phyloP scores from a whole-genome alignment of 306 rosid species.

The Lupinus albus region DNA sequence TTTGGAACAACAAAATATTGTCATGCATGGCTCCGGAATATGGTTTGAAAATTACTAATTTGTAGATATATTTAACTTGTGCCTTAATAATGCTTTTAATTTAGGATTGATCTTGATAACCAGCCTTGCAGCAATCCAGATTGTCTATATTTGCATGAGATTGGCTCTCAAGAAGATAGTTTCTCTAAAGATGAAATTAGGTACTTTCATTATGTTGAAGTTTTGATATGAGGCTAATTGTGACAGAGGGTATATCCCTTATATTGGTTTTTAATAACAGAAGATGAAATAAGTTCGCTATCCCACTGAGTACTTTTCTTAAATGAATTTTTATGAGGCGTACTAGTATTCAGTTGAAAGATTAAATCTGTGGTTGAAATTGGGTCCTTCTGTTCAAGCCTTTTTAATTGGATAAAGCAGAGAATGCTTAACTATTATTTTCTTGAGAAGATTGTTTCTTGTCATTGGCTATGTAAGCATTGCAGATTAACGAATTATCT shows the following conservation, averaged over 20 bases:
- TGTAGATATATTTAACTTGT: background rate
- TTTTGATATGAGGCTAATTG: background rate
- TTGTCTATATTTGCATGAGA: slow-evolving; percentile 90
- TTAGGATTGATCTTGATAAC: slow-evolving; percentile 35
- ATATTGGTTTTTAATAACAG: slow-evolving; percentile 78
- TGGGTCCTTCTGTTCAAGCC: too few species aligned
- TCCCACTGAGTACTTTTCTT: slow-evolving; percentile 61
- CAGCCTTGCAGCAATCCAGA: slow-evolving; percentile 99
- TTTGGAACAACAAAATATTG: slow-evolving; percentile 99
- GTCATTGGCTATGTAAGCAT: too few species aligned
- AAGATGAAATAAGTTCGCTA: slow-evolving; percentile 86
- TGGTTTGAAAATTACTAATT: slow-evolving; percentile 60
- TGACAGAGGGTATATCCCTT: slow-evolving; percentile 51
- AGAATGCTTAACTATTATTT: too few species aligned
- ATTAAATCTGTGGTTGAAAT: too few species aligned
- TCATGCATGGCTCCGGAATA: slow-evolving; percentile 97
- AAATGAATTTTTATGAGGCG: background rate
- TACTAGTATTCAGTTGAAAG: too few species aligned
- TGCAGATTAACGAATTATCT: too few species aligned
- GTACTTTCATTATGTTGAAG: slow-evolving; percentile 47
- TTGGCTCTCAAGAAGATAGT: slow-evolving; percentile 91
- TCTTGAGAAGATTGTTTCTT: too few species aligned
- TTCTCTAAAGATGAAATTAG: slow-evolving; percentile 97
- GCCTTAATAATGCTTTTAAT: slow-evolving; percentile 27
- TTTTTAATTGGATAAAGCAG: too few species aligned